Percentiles rank a stretch among this genome's conserved stretches.
Evolutionary conservation across 2,329 filamentous ascomycete species (phyloP).

Genomic region (Trichoderma koningiopsis): DNA sequence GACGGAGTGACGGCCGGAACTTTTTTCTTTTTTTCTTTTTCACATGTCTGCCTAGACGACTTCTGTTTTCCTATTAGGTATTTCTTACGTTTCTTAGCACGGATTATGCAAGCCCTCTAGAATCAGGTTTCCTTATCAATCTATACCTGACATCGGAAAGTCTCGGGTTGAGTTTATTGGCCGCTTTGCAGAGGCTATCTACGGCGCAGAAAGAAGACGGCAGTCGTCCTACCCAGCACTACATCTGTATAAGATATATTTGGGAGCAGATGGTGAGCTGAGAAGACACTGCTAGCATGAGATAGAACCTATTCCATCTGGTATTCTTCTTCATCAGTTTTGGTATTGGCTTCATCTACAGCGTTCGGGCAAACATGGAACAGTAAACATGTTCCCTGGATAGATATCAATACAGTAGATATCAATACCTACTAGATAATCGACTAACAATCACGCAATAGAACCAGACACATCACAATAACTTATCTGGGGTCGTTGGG

Average conservation of each 20-base stretch:
- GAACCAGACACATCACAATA: background rate
- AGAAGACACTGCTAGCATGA: background rate
- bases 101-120: background rate
- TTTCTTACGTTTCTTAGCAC: constrained; percentile 1
- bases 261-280: too few species aligned
- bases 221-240: background rate
- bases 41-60: background rate
- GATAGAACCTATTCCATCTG: background rate
- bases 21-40: background rate
- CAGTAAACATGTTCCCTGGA: background rate
- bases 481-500: background rate
- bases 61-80: background rate
- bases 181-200: constrained; percentile 1
- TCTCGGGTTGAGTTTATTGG: constrained; percentile 1
- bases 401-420: background rate
- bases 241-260: background rate
- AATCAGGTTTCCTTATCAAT: background rate
- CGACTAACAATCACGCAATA: background rate
- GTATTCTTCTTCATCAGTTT: background rate
- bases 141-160: background rate
- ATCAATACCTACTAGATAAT: too few species aligned
- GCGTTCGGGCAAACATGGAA: background rate
- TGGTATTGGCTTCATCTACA: background rate
- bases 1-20: too few species aligned
- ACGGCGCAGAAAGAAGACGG: background rate